Evolutionary conservation across 371 early-diverging fungal species (phyloP).

Genomic region (Mortierella sp.): DNA sequence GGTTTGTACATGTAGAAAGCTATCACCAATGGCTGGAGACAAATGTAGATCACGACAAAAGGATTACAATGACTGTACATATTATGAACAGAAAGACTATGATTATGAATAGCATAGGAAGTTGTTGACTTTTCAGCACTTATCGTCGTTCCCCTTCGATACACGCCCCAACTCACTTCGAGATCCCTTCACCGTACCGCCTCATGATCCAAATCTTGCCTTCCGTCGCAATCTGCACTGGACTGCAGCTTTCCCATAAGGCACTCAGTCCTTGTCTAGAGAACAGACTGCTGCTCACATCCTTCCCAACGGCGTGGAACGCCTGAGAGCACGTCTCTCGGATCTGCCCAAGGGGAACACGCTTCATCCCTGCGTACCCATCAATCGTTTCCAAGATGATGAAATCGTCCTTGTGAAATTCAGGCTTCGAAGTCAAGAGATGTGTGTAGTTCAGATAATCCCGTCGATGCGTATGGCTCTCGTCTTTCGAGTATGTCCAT

Average conservation of each 20-base stretch:
- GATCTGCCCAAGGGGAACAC: constrained; percentile 8
- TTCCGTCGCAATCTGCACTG: constrained; percentile 36
- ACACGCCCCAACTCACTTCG: too few relatives aligned
- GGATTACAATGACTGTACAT: too few relatives aligned
- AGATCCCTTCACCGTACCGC: too few relatives aligned
- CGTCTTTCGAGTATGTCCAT: constrained; percentile 77
- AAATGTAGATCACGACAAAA: too few relatives aligned
- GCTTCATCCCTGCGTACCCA: constrained; percentile 51
- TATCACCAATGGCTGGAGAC: too few relatives aligned
- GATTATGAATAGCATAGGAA: too few relatives aligned
- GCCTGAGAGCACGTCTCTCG: constrained; percentile 17
- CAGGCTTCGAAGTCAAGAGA: constrained; percentile 68
- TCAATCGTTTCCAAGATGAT: constrained; percentile 57
- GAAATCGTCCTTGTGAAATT: constrained; percentile 53
- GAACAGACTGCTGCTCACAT: background rate
- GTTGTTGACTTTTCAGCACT: too few relatives aligned
- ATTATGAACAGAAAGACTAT: too few relatives aligned
- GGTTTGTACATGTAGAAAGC: constrained; percentile 42
- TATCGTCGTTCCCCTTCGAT: too few relatives aligned
- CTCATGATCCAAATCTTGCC: constrained; percentile 49
- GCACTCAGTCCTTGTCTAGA: background rate
- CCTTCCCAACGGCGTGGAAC: background rate
- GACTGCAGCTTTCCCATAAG: constrained; percentile 39
- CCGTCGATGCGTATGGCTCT: constrained; percentile 56
- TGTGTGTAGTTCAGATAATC: constrained; percentile 75